Conservation (phyloP, 1,284 basidiomycete species). For the Coniferiporia sulphurascens region DNA sequence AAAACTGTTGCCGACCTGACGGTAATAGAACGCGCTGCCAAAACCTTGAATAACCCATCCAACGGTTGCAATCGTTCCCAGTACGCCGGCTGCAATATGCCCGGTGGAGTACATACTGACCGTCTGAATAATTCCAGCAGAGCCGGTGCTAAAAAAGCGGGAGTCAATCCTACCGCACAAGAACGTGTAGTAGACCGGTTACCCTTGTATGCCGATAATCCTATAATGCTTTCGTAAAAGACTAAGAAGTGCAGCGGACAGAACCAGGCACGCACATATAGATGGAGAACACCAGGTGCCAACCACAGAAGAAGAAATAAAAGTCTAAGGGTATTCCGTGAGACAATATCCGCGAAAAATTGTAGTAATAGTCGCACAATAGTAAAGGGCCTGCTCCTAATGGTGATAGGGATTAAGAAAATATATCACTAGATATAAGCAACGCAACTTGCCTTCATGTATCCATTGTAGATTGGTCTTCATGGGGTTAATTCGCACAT, state of each 20-base stretch:
- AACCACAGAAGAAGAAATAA: constrained; percentile 93
- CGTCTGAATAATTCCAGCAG: constrained; percentile 92
- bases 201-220: constrained; percentile 84
- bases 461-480: constrained; percentile 94
- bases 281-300: constrained; percentile 86
- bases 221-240: constrained; percentile 35
- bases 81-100: constrained; percentile 67
- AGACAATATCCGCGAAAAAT: not conserved
- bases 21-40: constrained; percentile 81
- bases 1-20: constrained; percentile 45
- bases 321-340: constrained; percentile 54
- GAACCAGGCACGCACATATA: constrained; percentile 60
- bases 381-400: constrained; percentile 82
- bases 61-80: constrained; percentile 75
- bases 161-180: constrained; percentile 1
- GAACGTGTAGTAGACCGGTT: constrained; percentile 20
- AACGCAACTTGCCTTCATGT: constrained; percentile 74
- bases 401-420: constrained; percentile 18
- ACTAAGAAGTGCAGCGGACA: constrained; percentile 1
- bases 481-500: not conserved
- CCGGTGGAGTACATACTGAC: constrained; percentile 69
- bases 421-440: constrained; percentile 10
- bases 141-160: constrained; percentile 69
- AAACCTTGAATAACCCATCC: constrained; percentile 87
- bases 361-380: constrained; percentile 46